A percentile compares a stretch with the other conserved stretches of the same genome.
Evolutionary conservation across 1,284 basidiomycete species (phyloP).

Genomic region (Marasmius tenuissimus): DNA sequence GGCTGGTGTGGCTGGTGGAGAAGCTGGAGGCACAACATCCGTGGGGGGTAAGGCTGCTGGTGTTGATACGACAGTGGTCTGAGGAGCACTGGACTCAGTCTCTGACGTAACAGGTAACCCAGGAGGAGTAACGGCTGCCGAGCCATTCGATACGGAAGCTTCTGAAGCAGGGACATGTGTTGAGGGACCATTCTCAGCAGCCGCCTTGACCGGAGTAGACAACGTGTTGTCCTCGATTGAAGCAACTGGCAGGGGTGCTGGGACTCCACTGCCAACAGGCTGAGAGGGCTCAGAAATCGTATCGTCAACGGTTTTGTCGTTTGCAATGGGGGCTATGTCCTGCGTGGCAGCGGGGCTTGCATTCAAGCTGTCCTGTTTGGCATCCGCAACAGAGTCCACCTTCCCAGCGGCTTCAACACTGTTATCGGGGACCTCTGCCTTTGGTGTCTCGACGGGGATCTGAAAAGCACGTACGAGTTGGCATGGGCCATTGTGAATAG

Average conservation of each 20-base stretch:
- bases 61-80: no score
- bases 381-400: neutral
- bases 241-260: slow-evolving; percentile 5
- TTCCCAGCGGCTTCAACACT: slow-evolving; percentile 4
- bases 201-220: neutral
- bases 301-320: neutral
- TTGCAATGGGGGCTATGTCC: neutral
- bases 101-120: neutral
- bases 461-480: slow-evolving; percentile 9
- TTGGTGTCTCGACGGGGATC: slow-evolving; percentile 33
- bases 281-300: neutral
- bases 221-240: neutral
- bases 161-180: neutral
- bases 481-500: neutral
- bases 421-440: slow-evolving; percentile 9
- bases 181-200: slow-evolving; percentile 8
- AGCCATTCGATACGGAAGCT: neutral
- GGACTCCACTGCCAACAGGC: neutral
- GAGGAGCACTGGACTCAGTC: no score
- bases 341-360: neutral
- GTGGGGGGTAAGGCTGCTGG: no score
- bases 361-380: neutral
- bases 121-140: neutral
- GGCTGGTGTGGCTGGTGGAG: neutral
- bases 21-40: neutral